Conservation (phyloP, 1,284 basidiomycete species). For the Stygiomarasmius scandens region DNA sequence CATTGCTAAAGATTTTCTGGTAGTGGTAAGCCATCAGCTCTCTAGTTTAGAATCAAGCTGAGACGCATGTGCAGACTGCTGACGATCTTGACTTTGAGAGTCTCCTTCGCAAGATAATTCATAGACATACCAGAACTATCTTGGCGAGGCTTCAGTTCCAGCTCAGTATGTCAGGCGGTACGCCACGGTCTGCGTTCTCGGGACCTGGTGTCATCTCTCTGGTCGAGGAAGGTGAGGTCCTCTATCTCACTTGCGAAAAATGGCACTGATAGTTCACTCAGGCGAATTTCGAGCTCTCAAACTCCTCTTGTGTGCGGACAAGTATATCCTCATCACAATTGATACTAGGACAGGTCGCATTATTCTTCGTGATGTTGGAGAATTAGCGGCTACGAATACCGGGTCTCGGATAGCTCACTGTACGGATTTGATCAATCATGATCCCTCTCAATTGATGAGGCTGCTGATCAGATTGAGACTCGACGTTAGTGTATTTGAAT, state of each 20-base stretch:
- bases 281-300: constrained; percentile 60
- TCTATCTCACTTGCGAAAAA: background rate
- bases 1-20: constrained; percentile 41
- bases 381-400: constrained; percentile 71
- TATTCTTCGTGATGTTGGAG: constrained; percentile 71
- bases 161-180: constrained; percentile 48
- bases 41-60: background rate
- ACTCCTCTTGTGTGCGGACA: constrained; percentile 71
- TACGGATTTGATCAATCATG: constrained; percentile 64
- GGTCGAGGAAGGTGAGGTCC: constrained; percentile 52
- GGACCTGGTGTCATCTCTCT: constrained; percentile 57
- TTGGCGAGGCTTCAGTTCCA: constrained; percentile 55
- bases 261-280: constrained; percentile 23
- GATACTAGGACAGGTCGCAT: constrained; percentile 74
- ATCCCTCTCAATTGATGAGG: constrained; percentile 56
- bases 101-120: constrained; percentile 59
- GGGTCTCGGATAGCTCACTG: constrained; percentile 59
- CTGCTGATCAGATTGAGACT: constrained; percentile 58
- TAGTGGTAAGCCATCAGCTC: constrained; percentile 44
- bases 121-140: constrained; percentile 62
- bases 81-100: constrained; percentile 71
- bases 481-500: constrained; percentile 42
- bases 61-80: constrained; percentile 48
- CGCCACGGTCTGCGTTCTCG: constrained; percentile 58
- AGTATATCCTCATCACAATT: constrained; percentile 69